Base-by-base conservation (phyloP, 371 early-diverging fungal genomes). In the Furculomyces boomerangus region DNA sequence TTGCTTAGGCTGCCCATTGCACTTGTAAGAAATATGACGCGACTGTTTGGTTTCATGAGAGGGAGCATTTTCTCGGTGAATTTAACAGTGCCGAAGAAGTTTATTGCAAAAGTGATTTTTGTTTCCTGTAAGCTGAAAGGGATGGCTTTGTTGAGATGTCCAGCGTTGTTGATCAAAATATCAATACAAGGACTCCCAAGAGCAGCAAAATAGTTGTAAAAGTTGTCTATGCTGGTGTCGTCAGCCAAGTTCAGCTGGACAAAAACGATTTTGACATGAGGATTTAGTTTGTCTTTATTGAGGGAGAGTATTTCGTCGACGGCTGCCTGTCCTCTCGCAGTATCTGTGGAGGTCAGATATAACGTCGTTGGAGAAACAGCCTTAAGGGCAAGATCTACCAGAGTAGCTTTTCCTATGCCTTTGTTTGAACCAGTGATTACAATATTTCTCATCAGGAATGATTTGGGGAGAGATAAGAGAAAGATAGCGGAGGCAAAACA, bases 361-460 rank as follows among this genome's bases (percentile, higher is more conserved):
- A 67, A 51, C 13, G 62, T 60, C 24, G 61, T n/a, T 14, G 67
- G 67, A 16, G 48, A 49, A 14, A 26, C 43, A 24, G 44, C 50
- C 31, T 67, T 60, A 26, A 52, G 28, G 0, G 61, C 39, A 2
- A 67, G 56, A 2, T 47, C 54, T 20, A 58, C 59, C 18, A 54
- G 56, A 0, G 62, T 59, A 1, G 67, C 67, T 25, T 60, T 61
- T 32, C 67, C 67, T 18, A 67, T 65, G 10, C 67, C 67, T 1
- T 65, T 61, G 56, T 67, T 67, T 28, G 66, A 61, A 14, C 67
- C 67, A 8, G 67, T 67, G 2, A 67, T 60, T 14, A 67, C 67
- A 1, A 55, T 22, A n/a, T n/a, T n/a, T n/a, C n/a, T n/a, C n/a
- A n/a, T n/a, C n/a, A n/a, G n/a, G n/a, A n/a, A n/a, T n/a, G n/a